Base-by-base conservation (phyloP, 2,329 filamentous ascomycete genomes). In the Colletotrichum liaoningense region DNA sequence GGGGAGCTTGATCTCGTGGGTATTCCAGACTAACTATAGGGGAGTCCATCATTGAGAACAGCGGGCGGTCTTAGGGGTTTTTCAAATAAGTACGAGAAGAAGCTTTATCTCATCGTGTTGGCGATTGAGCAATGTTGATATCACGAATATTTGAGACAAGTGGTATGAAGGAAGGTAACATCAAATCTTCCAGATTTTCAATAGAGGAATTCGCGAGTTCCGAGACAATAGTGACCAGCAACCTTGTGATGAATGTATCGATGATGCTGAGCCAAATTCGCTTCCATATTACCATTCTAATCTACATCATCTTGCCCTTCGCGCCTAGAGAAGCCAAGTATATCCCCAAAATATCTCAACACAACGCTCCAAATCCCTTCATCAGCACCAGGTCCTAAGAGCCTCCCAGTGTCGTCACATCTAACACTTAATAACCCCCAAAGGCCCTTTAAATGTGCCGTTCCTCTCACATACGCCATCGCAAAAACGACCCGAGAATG, bases 401-500 rank as follows among this genome's bases (percentile, higher is more conserved):
- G 6, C 0, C 19, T 28, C 5, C 19, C 33, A 24, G 1, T 11
- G 4, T n/a, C 30, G 1, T 60, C 33, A 14, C 22, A 3, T 26
- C 11, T 54, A 9, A 24, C n/a, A 16, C 16, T 35, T 9, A 42
- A 63, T n/a, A 60, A 5, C 24, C 49, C 33, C 22, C 42, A 70
- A 1, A 55, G 24, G 1, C 70, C 70, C 7, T 16, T 69, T 1
- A 42, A 46, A 33, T 30, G 33, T 2, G 33, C 70, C 16, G 67
- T 73, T 0, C 66, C 66, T 22, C 70, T 69, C 2, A 46, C 42
- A 28, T 73, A 70, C n/a, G 66, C 46, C 54, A 35, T 65, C 5
- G 26, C 8, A 11, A 54, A 70, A 3, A 73, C 70, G 5, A 12
- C 67, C 16, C 66, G 52, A 14, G 59, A 28, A 33, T 65, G 66